Percentiles rank a stretch among this genome's conserved stretches.
Conservation (phyloP, 192 early-diverging fungal species). For the Dimargaris xerosporica region DNA sequence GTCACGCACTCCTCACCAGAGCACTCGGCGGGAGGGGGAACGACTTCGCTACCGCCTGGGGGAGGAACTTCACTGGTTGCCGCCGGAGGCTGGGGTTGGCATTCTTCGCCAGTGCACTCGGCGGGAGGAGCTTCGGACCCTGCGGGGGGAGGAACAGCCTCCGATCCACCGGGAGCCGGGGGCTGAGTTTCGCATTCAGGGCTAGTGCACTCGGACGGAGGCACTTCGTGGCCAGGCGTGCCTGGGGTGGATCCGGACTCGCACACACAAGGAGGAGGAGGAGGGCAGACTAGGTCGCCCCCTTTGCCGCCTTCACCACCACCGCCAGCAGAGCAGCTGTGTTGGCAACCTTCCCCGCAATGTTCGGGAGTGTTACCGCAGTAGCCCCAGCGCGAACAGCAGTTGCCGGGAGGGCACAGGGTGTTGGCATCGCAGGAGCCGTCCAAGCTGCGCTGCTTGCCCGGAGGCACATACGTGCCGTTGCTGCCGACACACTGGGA, state of each 20-base stretch:
- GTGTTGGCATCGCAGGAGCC: conserved; percentile 8
- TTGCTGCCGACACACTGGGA: conserved; percentile 7
- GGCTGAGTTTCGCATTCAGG: not conserved
- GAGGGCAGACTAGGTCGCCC: not conserved
- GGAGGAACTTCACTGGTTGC: not conserved
- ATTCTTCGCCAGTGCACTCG: not conserved
- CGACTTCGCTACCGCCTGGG: not conserved
- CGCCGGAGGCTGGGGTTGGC: not conserved
- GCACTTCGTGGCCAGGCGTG: not conserved
- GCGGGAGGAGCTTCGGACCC: not conserved
- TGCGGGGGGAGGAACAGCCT: not conserved
- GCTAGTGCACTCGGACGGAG: not conserved
- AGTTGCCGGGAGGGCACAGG: conserved; percentile 9
- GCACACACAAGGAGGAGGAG: conserved; percentile 6
- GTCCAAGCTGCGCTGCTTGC: conserved; percentile 10
- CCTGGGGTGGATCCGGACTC: not conserved
- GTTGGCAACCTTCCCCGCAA: conserved; percentile 3
- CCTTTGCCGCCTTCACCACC: not conserved
- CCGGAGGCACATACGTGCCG: conserved; percentile 3
- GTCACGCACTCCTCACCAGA: not conserved
- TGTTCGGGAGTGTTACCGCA: conserved; percentile 9
- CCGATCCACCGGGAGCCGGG: not conserved
- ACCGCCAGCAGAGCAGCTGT: not conserved
- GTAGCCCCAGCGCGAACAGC: conserved; percentile 9
- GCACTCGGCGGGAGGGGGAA: not conserved